Conservation (phyloP, 495 filamentous ascomycete genomes). For the Achaetomiella virescens region DNA sequence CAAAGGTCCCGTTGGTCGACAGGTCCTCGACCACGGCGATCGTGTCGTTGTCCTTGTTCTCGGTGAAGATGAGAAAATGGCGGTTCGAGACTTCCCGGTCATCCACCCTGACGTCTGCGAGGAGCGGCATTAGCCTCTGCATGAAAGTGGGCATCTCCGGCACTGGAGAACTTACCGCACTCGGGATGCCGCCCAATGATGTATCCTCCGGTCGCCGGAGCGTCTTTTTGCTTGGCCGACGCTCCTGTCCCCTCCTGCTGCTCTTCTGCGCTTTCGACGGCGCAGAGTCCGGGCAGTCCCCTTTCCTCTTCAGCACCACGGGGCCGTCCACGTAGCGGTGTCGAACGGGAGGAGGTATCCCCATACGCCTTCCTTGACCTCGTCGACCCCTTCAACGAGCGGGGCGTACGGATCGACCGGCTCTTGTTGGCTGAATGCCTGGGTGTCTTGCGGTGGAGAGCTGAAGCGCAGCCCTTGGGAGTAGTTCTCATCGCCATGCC, state of each 20-base stretch:
- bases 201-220: constrained; percentile 71
- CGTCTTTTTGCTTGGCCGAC: constrained; percentile 46
- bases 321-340: constrained; percentile 54
- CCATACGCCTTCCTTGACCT: constrained; percentile 88
- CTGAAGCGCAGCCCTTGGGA: constrained; percentile 45
- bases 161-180: constrained; percentile 61
- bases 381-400: constrained; percentile 76
- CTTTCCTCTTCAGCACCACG: constrained; percentile 65
- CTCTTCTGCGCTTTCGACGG: constrained; percentile 19
- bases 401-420: constrained; percentile 60
- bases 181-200: constrained; percentile 89
- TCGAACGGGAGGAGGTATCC: constrained; percentile 85
- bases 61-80: constrained; percentile 84
- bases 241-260: constrained; percentile 34
- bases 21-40: constrained; percentile 86
- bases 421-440: constrained; percentile 72
- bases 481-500: constrained; percentile 31
- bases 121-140: constrained; percentile 13
- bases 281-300: constrained; percentile 48
- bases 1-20: constrained; percentile 93
- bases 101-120: constrained; percentile 68
- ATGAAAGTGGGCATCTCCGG: not conserved
- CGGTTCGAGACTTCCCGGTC: constrained; percentile 88
- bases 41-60: constrained; percentile 72
- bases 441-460: constrained; percentile 53